Percentiles rank a stretch among this genome's conserved stretches.
phyloP scores from a whole-genome alignment of 179 eudicot genomes.

The Nepenthes alata region DNA sequence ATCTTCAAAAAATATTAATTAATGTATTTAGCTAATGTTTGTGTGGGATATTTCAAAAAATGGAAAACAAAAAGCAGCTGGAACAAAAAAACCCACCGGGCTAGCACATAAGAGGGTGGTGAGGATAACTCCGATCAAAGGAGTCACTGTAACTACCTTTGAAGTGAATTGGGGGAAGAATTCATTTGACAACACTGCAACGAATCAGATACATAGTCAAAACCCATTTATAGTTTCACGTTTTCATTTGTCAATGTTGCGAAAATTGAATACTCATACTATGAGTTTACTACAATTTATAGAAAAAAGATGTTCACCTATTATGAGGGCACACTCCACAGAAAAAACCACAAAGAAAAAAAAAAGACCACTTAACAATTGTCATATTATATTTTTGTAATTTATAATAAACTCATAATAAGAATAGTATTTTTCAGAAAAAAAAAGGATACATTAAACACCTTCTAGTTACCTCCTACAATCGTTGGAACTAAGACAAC shows the following conservation, averaged over 20 bases:
- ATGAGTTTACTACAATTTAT: no score
- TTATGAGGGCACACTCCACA: no score
- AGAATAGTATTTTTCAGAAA: background rate
- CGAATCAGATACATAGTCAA: no score
- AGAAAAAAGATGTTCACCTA: no score
- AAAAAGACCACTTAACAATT: background rate
- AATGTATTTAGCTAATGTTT: background rate
- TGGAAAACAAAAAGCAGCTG: background rate
- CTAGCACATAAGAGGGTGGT: slow-evolving; percentile 98
- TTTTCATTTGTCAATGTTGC: background rate
- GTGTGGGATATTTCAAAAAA: background rate
- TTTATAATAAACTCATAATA: background rate
- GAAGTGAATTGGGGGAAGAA: slow-evolving; percentile 88
- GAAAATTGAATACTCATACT: no score
- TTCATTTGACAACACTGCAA: slow-evolving; percentile 68
- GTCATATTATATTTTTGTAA: background rate
- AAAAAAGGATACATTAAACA: slow-evolving; percentile 6
- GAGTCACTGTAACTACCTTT: slow-evolving; percentile 74
- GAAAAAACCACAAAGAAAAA: background rate
- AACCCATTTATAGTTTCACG: background rate
- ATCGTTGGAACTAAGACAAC: slow-evolving; percentile 90
- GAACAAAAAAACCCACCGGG: slow-evolving; percentile 51
- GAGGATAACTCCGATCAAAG: slow-evolving; percentile 83
- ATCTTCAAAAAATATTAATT: slow-evolving; percentile 17
- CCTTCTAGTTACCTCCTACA: slow-evolving; percentile 57